These are phyloP conservation scores for Gynochthodes officinalis DNA, from an alignment of 257 asterid species.

Conservation along the genomic window DNA sequence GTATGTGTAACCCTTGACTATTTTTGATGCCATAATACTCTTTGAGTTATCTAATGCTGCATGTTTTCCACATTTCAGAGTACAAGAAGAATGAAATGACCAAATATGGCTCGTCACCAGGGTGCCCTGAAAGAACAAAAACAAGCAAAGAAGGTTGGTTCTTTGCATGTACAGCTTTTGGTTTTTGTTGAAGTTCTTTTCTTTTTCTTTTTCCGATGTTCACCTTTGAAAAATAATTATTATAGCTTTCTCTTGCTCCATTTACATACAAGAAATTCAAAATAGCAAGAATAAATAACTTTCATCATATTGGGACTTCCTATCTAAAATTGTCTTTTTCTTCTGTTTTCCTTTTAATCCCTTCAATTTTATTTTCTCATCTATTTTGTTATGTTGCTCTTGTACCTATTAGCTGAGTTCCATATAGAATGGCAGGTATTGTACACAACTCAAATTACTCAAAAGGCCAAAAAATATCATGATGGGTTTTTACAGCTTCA, in stretches of 20 bases:
- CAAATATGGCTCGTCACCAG: constrained; percentile 56
- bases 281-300: neutral
- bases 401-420: neutral
- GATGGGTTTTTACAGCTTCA: constrained; percentile 72
- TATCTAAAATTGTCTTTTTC: neutral
- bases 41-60: constrained; percentile 16
- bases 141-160: constrained; percentile 47
- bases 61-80: constrained; percentile 44
- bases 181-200: neutral
- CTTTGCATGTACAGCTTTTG: neutral
- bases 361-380: neutral
- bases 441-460: constrained; percentile 82
- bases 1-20: neutral
- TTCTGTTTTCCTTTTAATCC: neutral
- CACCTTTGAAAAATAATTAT: neutral
- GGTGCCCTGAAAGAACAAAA: constrained; percentile 39
- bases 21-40: constrained; percentile 7
- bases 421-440: constrained; percentile 78
- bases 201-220: neutral
- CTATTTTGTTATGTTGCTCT: neutral
- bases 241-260: neutral
- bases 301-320: neutral
- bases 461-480: constrained; percentile 77
- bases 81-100: constrained; percentile 61
- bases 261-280: neutral